Percentiles rank a stretch among this genome's conserved stretches.
phyloP scores from a whole-genome alignment of 257 asterid species.

The Scutellaria minor region DNA sequence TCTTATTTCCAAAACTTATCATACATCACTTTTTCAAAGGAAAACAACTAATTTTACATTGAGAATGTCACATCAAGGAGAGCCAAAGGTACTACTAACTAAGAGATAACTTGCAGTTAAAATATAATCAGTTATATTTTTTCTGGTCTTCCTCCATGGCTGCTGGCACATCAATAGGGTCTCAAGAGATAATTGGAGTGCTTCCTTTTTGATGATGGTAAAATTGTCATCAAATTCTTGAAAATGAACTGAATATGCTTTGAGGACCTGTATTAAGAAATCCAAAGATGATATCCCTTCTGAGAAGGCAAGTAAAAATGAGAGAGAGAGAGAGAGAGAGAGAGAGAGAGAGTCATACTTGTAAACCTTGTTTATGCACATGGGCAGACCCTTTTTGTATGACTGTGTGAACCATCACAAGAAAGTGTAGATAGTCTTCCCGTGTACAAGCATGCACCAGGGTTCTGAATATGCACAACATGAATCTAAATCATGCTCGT shows the following conservation, averaged over 20 bases:
- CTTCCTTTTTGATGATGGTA: conserved; percentile 9
- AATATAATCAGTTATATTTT: conserved; percentile 11
- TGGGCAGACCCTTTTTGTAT: conserved; percentile 80
- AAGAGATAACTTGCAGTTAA: neutral
- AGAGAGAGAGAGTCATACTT: conserved; percentile 24
- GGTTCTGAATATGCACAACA: conserved; percentile 52
- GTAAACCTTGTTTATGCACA: conserved; percentile 54
- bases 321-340: too few relatives aligned
- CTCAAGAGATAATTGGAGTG: neutral
- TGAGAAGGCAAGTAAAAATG: neutral
- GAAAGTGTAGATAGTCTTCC: conserved; percentile 63
- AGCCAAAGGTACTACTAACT: neutral
- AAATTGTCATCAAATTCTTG: neutral
- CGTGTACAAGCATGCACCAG: conserved; percentile 81
- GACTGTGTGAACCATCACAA: conserved; percentile 79
- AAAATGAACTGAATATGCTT: neutral
- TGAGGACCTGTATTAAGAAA: neutral
- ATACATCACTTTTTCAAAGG: neutral
- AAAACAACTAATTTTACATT: neutral
- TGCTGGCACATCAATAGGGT: conserved; percentile 6
- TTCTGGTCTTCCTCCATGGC: conserved; percentile 3
- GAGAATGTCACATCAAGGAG: neutral
- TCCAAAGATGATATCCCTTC: neutral
- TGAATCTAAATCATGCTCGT: neutral
- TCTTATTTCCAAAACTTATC: neutral